A percentile compares a stretch with the other conserved stretches of the same genome.
Conservation (phyloP, 805 yeast species). For the Candida cerambycidarum region DNA sequence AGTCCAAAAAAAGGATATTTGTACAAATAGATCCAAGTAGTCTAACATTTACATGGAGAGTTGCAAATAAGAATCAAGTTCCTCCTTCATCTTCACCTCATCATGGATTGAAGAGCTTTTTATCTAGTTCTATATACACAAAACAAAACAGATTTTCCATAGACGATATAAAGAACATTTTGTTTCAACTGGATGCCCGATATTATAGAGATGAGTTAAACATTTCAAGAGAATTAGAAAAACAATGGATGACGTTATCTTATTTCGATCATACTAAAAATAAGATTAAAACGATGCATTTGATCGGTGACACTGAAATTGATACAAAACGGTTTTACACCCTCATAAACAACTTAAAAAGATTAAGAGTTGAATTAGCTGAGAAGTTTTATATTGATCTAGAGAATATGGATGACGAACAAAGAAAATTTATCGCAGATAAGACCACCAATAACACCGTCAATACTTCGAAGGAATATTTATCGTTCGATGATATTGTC, state of each 20-base stretch:
- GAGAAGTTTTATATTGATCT: slow-evolving; percentile 49
- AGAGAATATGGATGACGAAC: slow-evolving; percentile 34
- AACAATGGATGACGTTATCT: slow-evolving; percentile 78
- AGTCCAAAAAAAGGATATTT: slow-evolving; percentile 59
- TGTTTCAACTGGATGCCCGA: slow-evolving; percentile 69
- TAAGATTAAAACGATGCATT: slow-evolving; percentile 75
- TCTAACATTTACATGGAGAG: slow-evolving; percentile 14
- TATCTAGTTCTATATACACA: slow-evolving; percentile 1
- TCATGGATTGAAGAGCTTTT: slow-evolving; percentile 3
- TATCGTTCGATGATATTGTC: slow-evolving; percentile 67
- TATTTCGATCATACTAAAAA: slow-evolving; percentile 59
- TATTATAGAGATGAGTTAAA: slow-evolving; percentile 86
- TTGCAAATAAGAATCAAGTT: slow-evolving; percentile 11
- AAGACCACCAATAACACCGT: slow-evolving; percentile 16
- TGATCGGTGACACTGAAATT: slow-evolving; percentile 65
- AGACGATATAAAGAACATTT: slow-evolving; percentile 63
- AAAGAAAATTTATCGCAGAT: slow-evolving; percentile 25
- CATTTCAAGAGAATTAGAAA: slow-evolving; percentile 61
- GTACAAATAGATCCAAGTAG: slow-evolving; percentile 54
- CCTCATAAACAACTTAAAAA: slow-evolving; percentile 61
- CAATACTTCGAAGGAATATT: slow-evolving; percentile 24
- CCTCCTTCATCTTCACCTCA: background rate
- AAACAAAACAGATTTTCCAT: slow-evolving; percentile 32
- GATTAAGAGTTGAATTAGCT: slow-evolving; percentile 62
- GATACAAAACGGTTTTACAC: slow-evolving; percentile 47